Evolutionary conservation across 495 filamentous ascomycete genomes (phyloP).

Genomic region (Penicillium angulare): DNA sequence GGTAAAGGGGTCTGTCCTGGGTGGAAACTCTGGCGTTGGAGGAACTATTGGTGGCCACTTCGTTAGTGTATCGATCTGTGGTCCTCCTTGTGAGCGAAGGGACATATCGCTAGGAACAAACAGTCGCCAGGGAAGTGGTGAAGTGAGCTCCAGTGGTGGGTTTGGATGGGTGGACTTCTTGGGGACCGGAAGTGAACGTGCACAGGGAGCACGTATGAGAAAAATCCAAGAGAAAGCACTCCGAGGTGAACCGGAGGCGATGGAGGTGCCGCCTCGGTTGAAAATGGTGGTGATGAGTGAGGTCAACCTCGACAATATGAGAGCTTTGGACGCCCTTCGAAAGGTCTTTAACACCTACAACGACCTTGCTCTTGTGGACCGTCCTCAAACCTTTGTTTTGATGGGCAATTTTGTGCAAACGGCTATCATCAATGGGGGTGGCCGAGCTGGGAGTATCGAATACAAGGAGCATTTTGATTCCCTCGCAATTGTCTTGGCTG

Average conservation of each 20-base stretch:
- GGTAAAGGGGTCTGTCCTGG: slow-evolving; percentile 61
- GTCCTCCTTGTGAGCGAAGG: slow-evolving; percentile 85
- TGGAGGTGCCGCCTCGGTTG: slow-evolving; percentile 32
- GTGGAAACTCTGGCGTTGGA: slow-evolving; percentile 75
- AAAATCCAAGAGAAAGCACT: slow-evolving; percentile 58
- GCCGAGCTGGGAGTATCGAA: slow-evolving; percentile 73
- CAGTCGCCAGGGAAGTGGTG: slow-evolving; percentile 49
- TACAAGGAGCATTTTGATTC: slow-evolving; percentile 94
- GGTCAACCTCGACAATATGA: slow-evolving; percentile 79
- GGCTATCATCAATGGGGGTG: slow-evolving; percentile 64
- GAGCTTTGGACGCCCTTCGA: slow-evolving; percentile 69
- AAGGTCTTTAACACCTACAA: slow-evolving; percentile 72
- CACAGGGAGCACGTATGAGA: slow-evolving; percentile 77
- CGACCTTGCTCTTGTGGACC: slow-evolving; percentile 39
- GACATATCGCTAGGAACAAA: slow-evolving; percentile 72
- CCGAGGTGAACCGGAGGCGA: slow-evolving; percentile 18
- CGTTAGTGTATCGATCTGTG: slow-evolving; percentile 82
- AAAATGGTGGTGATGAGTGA: slow-evolving; percentile 76
- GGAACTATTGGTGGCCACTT: slow-evolving; percentile 88
- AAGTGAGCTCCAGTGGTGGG: slow-evolving; percentile 64
- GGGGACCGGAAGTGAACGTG: slow-evolving; percentile 85
- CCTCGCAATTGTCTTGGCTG: slow-evolving; percentile 76
- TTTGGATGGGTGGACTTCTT: slow-evolving; percentile 98
- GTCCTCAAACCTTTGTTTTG: slow-evolving; percentile 75
- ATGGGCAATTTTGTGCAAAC: slow-evolving; percentile 80